These are phyloP conservation scores for Salix purpurea DNA, from an alignment of 345 rosid species.

Conservation along the genomic window DNA sequence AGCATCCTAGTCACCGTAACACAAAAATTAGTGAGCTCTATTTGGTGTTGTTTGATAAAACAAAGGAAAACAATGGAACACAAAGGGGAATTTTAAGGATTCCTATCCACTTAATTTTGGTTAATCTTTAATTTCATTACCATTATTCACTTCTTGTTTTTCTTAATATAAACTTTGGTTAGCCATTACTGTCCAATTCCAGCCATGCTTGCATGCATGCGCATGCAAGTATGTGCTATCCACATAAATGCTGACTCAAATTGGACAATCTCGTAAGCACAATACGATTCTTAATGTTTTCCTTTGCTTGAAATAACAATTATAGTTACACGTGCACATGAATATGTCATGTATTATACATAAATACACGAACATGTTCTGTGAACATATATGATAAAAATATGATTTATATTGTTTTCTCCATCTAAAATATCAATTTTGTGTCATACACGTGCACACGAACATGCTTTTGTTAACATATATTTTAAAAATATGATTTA, in stretches of 20 bases:
- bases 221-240: too few species aligned
- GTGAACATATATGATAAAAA: background rate
- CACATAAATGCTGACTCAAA: background rate
- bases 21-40: background rate
- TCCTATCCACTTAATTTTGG: background rate
- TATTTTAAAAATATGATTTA: too few species aligned
- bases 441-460: background rate
- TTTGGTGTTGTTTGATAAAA: background rate
- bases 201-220: background rate
- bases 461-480: background rate
- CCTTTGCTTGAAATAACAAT: too few species aligned
- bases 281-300: background rate
- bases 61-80: constrained; percentile 8
- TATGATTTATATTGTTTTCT: background rate
- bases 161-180: background rate
- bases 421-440: background rate
- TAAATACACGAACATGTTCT: too few species aligned
- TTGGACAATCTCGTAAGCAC: background rate
- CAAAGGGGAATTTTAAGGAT: constrained; percentile 5
- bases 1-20: constrained; percentile 41
- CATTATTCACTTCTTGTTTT: background rate
- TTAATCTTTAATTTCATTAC: background rate
- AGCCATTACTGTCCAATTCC: background rate
- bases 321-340: too few species aligned
- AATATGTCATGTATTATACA: too few species aligned